phyloP scores from a whole-genome alignment of 2,329 filamentous ascomycete genomes.

The Remersonia thermophila region DNA sequence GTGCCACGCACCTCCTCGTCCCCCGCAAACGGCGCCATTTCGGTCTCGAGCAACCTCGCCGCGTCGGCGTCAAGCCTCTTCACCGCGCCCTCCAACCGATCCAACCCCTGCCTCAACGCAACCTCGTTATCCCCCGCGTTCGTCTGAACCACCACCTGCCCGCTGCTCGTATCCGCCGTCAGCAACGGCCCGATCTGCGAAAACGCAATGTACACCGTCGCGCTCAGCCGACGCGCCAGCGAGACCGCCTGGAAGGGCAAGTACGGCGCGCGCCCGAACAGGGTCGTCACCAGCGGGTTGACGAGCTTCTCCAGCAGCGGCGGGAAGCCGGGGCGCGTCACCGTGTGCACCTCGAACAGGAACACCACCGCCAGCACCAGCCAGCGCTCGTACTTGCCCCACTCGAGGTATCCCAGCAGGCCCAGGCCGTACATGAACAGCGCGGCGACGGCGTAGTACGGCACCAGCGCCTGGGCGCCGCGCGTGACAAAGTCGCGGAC shows the following conservation, averaged over 20 bases:
- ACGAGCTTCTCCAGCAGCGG: slow-evolving; percentile 22
- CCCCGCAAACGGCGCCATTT: slow-evolving; percentile 70
- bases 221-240: slow-evolving; percentile 60
- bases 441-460: slow-evolving; percentile 49
- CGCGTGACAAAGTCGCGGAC: slow-evolving; percentile 59
- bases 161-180: slow-evolving; percentile 26
- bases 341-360: slow-evolving; percentile 43
- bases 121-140: slow-evolving; percentile 33
- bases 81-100: slow-evolving; percentile 50
- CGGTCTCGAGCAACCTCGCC: slow-evolving; percentile 57
- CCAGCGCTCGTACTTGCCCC: slow-evolving; percentile 56
- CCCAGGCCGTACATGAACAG: slow-evolving; percentile 48
- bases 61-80: slow-evolving; percentile 56
- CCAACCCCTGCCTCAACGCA: slow-evolving; percentile 46
- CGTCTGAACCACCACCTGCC: slow-evolving; percentile 18
- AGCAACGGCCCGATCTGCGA: slow-evolving; percentile 66
- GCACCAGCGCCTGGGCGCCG: slow-evolving; percentile 45
- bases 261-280: slow-evolving; percentile 43
- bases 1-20: slow-evolving; percentile 52
- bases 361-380: slow-evolving; percentile 40
- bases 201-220: slow-evolving; percentile 75
- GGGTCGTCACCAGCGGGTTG: slow-evolving; percentile 23
- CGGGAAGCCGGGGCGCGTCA: slow-evolving; percentile 43
- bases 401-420: slow-evolving; percentile 54
- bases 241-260: slow-evolving; percentile 76